These are phyloP conservation scores for Aciculosporium take DNA, from an alignment of 2,329 filamentous ascomycete species.

Conservation along the genomic window DNA sequence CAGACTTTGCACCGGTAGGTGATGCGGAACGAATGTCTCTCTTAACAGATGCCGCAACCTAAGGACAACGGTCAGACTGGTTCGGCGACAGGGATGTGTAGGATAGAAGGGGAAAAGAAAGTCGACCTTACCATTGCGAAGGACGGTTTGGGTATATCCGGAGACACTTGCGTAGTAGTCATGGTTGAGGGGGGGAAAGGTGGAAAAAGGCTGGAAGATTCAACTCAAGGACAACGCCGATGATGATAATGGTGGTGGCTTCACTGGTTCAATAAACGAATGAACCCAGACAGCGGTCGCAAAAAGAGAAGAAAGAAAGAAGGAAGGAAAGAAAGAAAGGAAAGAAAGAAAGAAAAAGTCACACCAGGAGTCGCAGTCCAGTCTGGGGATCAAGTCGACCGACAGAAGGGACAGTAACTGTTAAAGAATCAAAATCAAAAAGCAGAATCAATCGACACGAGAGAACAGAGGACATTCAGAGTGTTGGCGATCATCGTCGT, in stretches of 20 bases:
- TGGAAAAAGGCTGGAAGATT: slow-evolving; percentile 9
- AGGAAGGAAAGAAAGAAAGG: background rate
- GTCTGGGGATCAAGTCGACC: slow-evolving; percentile 8
- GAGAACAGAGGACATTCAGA: slow-evolving; percentile 32
- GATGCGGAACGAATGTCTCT: slow-evolving; percentile 11
- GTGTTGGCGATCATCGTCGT: slow-evolving; percentile 43
- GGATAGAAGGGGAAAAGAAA: background rate
- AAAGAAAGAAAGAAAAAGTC: background rate
- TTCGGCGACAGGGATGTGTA: background rate
- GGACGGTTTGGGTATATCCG: slow-evolving; percentile 44
- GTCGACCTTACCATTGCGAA: slow-evolving; percentile 55
- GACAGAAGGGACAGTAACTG: slow-evolving; percentile 18
- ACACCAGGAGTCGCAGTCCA: slow-evolving; percentile 3
- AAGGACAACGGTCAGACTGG: slow-evolving; percentile 3
- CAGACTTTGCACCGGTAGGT: slow-evolving; percentile 3
- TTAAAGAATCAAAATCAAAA: slow-evolving; percentile 30
- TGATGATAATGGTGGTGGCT: background rate
- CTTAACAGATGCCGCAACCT: slow-evolving; percentile 35
- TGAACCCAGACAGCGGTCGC: slow-evolving; percentile 6
- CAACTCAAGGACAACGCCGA: slow-evolving; percentile 10
- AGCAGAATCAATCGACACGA: slow-evolving; percentile 39
- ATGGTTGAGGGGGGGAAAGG: slow-evolving; percentile 19
- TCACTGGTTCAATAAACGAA: slow-evolving; percentile 3
- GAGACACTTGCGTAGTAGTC: slow-evolving; percentile 32
- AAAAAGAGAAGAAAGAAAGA: background rate